Conservation (phyloP, 139 green algal genomes). For the Spirogloea muscicola region DNA sequence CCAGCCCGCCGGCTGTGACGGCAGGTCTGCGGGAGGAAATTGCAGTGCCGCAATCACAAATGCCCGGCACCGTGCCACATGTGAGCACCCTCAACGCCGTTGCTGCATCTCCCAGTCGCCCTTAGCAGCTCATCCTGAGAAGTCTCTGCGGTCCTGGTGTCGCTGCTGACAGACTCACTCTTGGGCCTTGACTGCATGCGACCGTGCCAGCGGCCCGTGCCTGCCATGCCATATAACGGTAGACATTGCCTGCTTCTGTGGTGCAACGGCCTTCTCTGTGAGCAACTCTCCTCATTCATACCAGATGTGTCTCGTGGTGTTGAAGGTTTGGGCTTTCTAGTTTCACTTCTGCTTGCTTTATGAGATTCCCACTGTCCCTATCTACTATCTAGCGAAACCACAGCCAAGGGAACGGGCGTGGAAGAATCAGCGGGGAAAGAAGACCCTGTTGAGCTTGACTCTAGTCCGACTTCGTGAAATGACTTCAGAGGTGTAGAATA, state of each 20-base stretch:
- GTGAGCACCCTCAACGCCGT: conserved; percentile 54
- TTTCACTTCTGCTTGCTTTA: no score
- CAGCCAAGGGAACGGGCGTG: no score
- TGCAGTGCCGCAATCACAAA: conserved; percentile 79
- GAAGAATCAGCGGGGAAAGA: conserved; percentile 83
- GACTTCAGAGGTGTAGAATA: conserved; percentile 81
- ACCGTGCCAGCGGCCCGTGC: conserved; percentile 66
- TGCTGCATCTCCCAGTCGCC: no score
- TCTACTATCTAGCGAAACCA: no score
- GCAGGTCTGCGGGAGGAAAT: conserved; percentile 59
- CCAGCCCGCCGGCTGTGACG: neutral
- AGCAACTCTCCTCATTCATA: conserved; percentile 9
- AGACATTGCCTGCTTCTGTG: conserved; percentile 70
- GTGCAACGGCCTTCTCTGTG: conserved; percentile 55
- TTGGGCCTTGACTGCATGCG: no score
- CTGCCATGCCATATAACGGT: conserved; percentile 68
- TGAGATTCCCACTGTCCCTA: no score
- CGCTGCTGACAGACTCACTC: no score
- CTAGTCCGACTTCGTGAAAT: conserved; percentile 81
- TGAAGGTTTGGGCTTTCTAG: no score
- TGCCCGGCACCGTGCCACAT: conserved; percentile 42
- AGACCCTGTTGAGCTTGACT: conserved; percentile 86
- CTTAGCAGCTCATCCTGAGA: no score
- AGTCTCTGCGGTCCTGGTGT: no score
- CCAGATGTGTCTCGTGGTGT: no score